Evolutionary conservation across 768 basidiomycete species (phyloP).

Genomic region (Auricularia cornea): DNA sequence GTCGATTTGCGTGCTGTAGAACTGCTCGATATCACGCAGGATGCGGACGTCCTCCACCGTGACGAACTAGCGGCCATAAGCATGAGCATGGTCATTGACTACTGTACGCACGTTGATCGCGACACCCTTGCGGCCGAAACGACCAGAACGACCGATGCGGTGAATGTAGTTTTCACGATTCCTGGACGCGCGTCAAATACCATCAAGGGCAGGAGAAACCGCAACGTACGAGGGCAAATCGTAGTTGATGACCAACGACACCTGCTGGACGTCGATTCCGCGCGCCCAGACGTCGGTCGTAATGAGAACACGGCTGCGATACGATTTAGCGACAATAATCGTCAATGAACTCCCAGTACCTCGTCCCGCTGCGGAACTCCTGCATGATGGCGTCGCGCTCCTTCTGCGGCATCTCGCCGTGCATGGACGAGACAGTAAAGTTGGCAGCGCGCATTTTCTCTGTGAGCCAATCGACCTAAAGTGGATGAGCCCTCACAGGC

Average conservation of each 20-base stretch:
- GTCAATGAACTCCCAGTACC: conserved; percentile 59
- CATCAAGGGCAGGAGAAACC: conserved; percentile 5
- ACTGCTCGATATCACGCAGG: conserved; percentile 96
- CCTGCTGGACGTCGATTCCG: conserved; percentile 97
- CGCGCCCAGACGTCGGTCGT: conserved; percentile 97
- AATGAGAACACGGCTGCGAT: conserved; percentile 75
- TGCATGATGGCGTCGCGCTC: conserved; percentile 96
- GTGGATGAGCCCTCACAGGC: too few relatives aligned
- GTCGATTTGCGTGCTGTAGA: conserved; percentile 93
- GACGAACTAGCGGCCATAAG: conserved; percentile 53
- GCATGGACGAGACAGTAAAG: conserved; percentile 95
- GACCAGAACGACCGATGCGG: conserved; percentile 97
- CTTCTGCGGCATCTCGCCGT: conserved; percentile 93
- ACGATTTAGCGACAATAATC: conserved; percentile 10
- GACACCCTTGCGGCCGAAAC: conserved; percentile 98
- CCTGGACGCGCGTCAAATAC: conserved; percentile 29
- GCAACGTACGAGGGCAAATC: conserved; percentile 81
- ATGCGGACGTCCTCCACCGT: conserved; percentile 95
- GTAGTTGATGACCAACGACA: conserved; percentile 95
- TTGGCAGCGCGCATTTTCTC: conserved; percentile 99
- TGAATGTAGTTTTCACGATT: conserved; percentile 99
- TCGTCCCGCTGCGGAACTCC: conserved; percentile 88
- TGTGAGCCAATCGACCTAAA: conserved; percentile 96
- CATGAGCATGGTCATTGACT: neutral
- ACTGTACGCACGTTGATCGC: conserved; percentile 81